Conservation (phyloP, 2,329 filamentous ascomycete species). For the Pseudogymnoascus sp. region DNA sequence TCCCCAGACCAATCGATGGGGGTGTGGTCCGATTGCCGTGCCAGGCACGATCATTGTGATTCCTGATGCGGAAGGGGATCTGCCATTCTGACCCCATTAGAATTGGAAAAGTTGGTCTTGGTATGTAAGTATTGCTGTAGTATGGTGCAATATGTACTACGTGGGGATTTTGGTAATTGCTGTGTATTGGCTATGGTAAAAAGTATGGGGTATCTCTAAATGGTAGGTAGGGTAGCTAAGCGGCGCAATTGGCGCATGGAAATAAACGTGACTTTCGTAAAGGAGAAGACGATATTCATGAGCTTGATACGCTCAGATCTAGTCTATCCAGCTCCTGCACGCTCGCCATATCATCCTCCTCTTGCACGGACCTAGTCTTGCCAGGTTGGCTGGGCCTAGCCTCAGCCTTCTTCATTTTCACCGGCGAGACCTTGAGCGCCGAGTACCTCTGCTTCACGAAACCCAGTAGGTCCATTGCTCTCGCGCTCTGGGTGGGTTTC, state of each 20-base stretch:
- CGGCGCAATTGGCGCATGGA: not conserved
- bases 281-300: not conserved
- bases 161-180: not conserved
- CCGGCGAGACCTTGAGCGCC: not conserved
- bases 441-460: slow-evolving; percentile 11
- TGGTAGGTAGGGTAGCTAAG: not conserved
- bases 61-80: slow-evolving; percentile 3
- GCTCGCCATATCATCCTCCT: slow-evolving; percentile 10
- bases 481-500: slow-evolving; percentile 20
- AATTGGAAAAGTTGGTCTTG: not conserved
- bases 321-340: not conserved
- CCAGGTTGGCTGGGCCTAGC: slow-evolving; percentile 31
- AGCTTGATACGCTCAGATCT: not conserved
- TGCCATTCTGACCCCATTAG: not conserved
- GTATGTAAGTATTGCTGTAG: not conserved
- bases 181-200: not conserved
- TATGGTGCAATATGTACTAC: not conserved
- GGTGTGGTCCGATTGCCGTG: not conserved
- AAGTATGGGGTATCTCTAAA: not conserved
- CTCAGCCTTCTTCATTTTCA: not conserved
- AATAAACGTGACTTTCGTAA: not conserved
- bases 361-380: slow-evolving; percentile 38
- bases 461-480: slow-evolving; percentile 23
- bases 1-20: not conserved
- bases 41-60: not conserved